Evolutionary conservation across 1,284 basidiomycete genomes (phyloP).

Genomic region (Cerioporus squamosus): DNA sequence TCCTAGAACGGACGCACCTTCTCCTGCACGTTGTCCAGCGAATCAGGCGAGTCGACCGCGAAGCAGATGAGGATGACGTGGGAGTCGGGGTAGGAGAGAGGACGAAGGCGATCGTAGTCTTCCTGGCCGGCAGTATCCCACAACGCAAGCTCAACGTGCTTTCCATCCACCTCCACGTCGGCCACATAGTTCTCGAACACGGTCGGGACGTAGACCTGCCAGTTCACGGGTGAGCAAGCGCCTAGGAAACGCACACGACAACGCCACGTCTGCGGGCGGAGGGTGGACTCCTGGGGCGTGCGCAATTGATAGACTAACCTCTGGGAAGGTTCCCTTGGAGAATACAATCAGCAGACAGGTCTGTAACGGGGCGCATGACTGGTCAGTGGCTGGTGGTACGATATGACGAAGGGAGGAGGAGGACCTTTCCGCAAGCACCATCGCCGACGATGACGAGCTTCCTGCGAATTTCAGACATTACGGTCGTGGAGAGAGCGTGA

Average conservation of each 20-base stretch:
- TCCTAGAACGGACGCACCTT: constrained; percentile 52
- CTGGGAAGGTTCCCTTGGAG: constrained; percentile 78
- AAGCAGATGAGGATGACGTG: constrained; percentile 84
- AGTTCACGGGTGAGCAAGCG: constrained; percentile 13
- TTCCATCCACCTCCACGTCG: constrained; percentile 76
- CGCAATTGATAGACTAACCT: constrained; percentile 45
- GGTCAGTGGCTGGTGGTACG: constrained; percentile 26
- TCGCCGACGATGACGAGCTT: constrained; percentile 64
- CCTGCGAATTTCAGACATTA: constrained; percentile 53
- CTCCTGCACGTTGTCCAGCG: constrained; percentile 82
- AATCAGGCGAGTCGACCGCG: constrained; percentile 78
- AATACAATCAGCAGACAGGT: constrained; percentile 69
- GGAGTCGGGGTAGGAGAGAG: constrained; percentile 77
- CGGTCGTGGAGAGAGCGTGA: constrained; percentile 14
- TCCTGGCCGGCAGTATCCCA: constrained; percentile 87
- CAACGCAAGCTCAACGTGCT: constrained; percentile 77
- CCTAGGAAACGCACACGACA: constrained; percentile 19
- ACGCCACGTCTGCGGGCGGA: constrained; percentile 17
- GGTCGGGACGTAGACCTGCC: constrained; percentile 73
- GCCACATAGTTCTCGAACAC: constrained; percentile 79
- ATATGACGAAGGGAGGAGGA: constrained; percentile 6
- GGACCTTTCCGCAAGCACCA: constrained; percentile 63
- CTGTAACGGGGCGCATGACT: constrained; percentile 29
- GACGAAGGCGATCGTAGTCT: constrained; percentile 73
- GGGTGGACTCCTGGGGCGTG: background rate